Base-by-base conservation (phyloP, 257 asterid species). In the Agastache rugosa region DNA sequence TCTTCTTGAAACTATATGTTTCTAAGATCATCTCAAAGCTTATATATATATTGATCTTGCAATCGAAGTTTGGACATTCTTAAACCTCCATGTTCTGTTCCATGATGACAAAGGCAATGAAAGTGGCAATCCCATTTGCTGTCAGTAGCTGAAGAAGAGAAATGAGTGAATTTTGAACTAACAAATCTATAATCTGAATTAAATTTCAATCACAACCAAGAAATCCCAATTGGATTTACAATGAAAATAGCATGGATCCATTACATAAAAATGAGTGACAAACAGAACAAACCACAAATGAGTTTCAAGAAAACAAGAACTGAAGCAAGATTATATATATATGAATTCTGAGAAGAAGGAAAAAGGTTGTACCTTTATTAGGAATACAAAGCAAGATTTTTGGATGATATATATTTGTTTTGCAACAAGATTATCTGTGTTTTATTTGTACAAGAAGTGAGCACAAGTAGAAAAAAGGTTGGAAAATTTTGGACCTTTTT, bases 81-180 rank as follows among this genome's bases (percentile, higher is more conserved):
- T 37, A 29, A 60, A 72, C 63, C 82, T 81, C 53, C 77, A 29
- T 11, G 62, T 71, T 53, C 73, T 77, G 17, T 74, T 85, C 86
- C 86, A 83, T 11, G 79, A 74, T 39, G 90, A 79, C 25, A 81
- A 56, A 27, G 78, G 76, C 44, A 79, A 48, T 8, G 92, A 85
- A 80, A 82, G 73, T 51, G 82, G 78, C 25, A 80, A 77, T 16
- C 90, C 86, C 88, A 87, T 85, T 45, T 64, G 58, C 31, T 17
- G 5, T 1, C 22, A 23, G 44, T 10, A 39, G 3, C 44, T 39
- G 44, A 39, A 10, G 12, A 39, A 39, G 12, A 9, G 2, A 39
- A 39, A 39, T 8, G 11, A 39, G 11, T 39, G 44, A 39, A 39
- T 39, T 39, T 39, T 39, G 11, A 39, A 39, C 44, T 39, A 8